These are phyloP conservation scores for Ceratonia siliqua DNA, from an alignment of 306 rosid genomes.

Conservation along the genomic window DNA sequence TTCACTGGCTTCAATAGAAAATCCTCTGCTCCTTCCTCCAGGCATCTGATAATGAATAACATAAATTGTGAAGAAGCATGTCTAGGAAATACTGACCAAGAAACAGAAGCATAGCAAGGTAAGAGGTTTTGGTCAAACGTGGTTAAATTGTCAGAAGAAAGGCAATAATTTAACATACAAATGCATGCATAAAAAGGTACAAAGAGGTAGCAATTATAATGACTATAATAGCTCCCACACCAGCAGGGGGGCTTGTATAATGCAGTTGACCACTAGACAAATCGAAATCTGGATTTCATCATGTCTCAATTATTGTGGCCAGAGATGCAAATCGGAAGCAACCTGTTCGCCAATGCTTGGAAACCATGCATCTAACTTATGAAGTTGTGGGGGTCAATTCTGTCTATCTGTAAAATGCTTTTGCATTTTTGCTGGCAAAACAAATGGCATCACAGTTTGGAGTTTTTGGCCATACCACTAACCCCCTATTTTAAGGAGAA, in stretches of 20 bases:
- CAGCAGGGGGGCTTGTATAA: not conserved
- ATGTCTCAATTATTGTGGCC: constrained; percentile 35
- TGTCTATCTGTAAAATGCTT: constrained; percentile 16
- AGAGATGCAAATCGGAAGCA: constrained; percentile 17
- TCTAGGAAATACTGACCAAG: not conserved
- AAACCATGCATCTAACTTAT: constrained; percentile 20
- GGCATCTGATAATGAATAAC: constrained; percentile 54
- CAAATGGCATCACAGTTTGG: constrained; percentile 9
- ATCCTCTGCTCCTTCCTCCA: constrained; percentile 97
- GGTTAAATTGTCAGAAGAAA: not conserved
- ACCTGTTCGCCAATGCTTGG: constrained; percentile 16
- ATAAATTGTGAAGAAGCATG: not conserved
- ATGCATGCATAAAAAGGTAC: not conserved
- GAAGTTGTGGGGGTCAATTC: not conserved
- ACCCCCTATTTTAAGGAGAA: not conserved
- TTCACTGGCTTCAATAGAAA: constrained; percentile 89
- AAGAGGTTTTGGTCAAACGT: not conserved
- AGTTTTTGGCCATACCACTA: not conserved
- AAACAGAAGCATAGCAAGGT: not conserved
- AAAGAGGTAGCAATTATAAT: constrained; percentile 23
- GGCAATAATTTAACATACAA: not conserved
- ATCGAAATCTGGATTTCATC: constrained; percentile 21
- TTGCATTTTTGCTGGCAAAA: constrained; percentile 4
- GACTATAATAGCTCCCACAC: constrained; percentile 16
- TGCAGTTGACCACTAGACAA: not conserved